Evolutionary conservation across 192 early-diverging fungal genomes (phyloP).

Genomic region (Chytriomyces sp.): DNA sequence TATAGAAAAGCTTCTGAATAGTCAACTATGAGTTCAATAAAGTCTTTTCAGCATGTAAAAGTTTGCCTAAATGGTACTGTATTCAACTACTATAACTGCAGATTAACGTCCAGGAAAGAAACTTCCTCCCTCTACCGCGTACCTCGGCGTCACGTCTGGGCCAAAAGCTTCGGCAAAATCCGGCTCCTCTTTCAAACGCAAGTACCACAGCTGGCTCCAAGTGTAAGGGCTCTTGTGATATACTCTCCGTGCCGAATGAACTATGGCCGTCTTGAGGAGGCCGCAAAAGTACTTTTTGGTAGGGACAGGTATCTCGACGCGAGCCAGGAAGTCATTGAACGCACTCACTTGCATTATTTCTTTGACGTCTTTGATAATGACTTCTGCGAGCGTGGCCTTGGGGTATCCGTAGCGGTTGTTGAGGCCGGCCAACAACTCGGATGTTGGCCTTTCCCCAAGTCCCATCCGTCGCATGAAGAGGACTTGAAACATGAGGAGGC

Average conservation of each 20-base stretch:
- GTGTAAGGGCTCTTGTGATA: neutral
- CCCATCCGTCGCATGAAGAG: conserved; percentile 14
- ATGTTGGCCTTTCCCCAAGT: neutral
- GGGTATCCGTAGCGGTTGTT: conserved; percentile 10
- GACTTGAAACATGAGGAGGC: conserved; percentile 29
- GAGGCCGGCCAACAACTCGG: neutral
- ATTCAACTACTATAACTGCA: too few species aligned
- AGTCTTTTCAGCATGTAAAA: too few species aligned
- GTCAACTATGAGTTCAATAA: too few species aligned
- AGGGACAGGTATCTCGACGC: conserved; percentile 1
- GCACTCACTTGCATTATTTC: conserved; percentile 2
- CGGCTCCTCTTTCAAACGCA: neutral
- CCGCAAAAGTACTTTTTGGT: conserved; percentile 5
- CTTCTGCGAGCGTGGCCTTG: neutral
- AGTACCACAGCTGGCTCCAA: neutral
- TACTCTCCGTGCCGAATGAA: too few species aligned
- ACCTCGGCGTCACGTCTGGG: too few species aligned
- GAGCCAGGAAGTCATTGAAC: conserved; percentile 4
- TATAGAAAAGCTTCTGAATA: conserved; percentile 74
- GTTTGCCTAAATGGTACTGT: too few species aligned
- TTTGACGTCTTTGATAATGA: conserved; percentile 3
- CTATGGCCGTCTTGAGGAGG: neutral
- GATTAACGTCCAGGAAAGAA: too few species aligned
- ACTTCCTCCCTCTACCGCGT: too few species aligned
- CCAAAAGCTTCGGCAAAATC: too few species aligned